Evolutionary conservation across 75 land plant genomes (phyloP), one percentile per base, ranked within the genome.

Genomic region (Adiantum capillusveneris): DNA sequence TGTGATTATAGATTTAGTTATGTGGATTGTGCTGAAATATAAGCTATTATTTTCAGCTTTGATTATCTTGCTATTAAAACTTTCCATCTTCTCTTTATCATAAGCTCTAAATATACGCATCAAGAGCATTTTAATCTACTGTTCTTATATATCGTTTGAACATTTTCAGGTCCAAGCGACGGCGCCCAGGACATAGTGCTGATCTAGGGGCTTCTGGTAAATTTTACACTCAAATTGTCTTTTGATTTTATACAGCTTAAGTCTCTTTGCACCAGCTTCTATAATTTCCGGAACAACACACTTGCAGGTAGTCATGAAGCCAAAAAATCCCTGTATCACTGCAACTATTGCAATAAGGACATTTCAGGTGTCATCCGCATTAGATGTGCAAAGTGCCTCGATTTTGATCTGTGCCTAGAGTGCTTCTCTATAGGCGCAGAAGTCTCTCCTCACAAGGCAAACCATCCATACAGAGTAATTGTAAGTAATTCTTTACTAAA

Each of bases 371-470:
- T 70, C 58, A 78, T 93, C 52, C 86, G 98, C 25, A 93, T 93
- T 50, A 85, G 84, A 57, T 93, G 98, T 69, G 67, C 71, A 12
- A 75, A 74, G 30, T 93, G 98, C 48, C 78, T 90, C 19, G 98
- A 93, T 74, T 93, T 93, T 79, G 98, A 93, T 70, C 75, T 93
- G 0, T 93, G 98, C 56, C 63, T 93, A 37, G 96, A 93, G 63
- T 93, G 98, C 78, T 88, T 93, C 65, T 81, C 90, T 68, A 87
- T 89, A 22, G 98, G 98, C 34, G 98, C 79, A 25, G 96, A 89
- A 71, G 71, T 89, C 56, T 67, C 78, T 34, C 88, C 98, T 46
- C 98, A 93, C 62, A 85, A 93, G 67, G 78, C 81, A 75, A 88
- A 69, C 54, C 98, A 93, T 62, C 58, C 82, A 16, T 93, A 93